Evolutionary conservation across 805 yeast genomes (phyloP).

Genomic region (Spathaspora sp.): DNA sequence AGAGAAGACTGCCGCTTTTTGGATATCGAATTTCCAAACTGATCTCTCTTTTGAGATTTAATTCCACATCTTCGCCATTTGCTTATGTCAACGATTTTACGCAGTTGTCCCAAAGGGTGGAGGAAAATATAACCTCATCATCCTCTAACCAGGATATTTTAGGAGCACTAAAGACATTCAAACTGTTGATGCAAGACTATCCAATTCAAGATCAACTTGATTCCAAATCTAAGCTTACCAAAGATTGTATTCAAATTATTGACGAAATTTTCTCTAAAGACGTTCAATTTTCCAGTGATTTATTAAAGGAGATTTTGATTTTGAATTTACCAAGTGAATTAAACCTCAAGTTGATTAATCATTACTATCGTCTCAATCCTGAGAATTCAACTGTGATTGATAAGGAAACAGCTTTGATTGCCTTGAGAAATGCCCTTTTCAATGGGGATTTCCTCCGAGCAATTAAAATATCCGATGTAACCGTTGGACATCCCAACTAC

Average conservation of each 20-base stretch:
- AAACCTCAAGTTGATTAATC: slow-evolving; percentile 23
- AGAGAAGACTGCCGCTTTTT: background rate
- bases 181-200: background rate
- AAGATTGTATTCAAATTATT: slow-evolving; percentile 3
- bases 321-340: slow-evolving; percentile 30
- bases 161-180: slow-evolving; percentile 4
- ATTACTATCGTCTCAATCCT: slow-evolving; percentile 25
- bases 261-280: slow-evolving; percentile 6
- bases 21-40: background rate
- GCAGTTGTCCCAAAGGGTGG: slow-evolving; percentile 2
- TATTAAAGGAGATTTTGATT: slow-evolving; percentile 26
- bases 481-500: slow-evolving; percentile 58
- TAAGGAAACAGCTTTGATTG: slow-evolving; percentile 49
- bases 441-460: slow-evolving; percentile 58
- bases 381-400: slow-evolving; percentile 21
- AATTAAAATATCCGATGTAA: slow-evolving; percentile 52
- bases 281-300: slow-evolving; percentile 16
- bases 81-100: slow-evolving; percentile 3
- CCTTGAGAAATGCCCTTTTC: slow-evolving; percentile 57
- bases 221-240: slow-evolving; percentile 6
- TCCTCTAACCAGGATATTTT: slow-evolving; percentile 4
- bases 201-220: slow-evolving; percentile 7
- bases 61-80: slow-evolving; percentile 3
- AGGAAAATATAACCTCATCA: background rate
- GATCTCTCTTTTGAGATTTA: background rate